Percentiles rank a stretch among this genome's conserved stretches.
Evolutionary conservation across 257 asterid species (phyloP).

Genomic region (Echites panduratus): DNA sequence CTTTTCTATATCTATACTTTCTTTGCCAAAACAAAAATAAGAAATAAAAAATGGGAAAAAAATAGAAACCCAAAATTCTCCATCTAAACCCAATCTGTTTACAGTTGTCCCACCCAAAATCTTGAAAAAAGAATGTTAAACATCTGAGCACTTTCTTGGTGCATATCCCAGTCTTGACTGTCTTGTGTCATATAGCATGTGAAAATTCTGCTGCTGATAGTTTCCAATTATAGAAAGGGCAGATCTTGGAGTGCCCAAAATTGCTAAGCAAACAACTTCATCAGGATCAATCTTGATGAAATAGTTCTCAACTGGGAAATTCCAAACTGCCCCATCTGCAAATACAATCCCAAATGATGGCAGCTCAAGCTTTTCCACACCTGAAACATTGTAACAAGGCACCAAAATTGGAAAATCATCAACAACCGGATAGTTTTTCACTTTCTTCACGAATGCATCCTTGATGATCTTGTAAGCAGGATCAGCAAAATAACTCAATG

Average conservation of each 20-base stretch:
- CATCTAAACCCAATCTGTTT: conserved; percentile 19
- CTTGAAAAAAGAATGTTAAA: conserved; percentile 21
- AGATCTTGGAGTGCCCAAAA: conserved; percentile 65
- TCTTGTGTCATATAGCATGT: conserved; percentile 61
- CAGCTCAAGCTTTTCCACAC: conserved; percentile 33
- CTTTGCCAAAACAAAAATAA: not conserved
- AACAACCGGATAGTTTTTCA: conserved; percentile 43
- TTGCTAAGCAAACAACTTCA: conserved; percentile 74
- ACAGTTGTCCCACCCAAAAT: conserved; percentile 22
- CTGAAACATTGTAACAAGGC: conserved; percentile 81
- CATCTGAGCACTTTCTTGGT: conserved; percentile 63
- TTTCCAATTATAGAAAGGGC: conserved; percentile 86
- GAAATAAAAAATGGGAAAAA: conserved; percentile 2
- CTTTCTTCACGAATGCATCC: conserved; percentile 52
- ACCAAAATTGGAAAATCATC: conserved; percentile 61
- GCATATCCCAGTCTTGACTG: conserved; percentile 80
- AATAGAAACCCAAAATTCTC: not conserved
- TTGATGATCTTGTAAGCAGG: conserved; percentile 66
- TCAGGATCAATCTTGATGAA: conserved; percentile 72
- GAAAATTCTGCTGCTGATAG: conserved; percentile 92
- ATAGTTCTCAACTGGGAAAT: conserved; percentile 75
- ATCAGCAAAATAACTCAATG: conserved; percentile 69
- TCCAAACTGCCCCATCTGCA: conserved; percentile 81
- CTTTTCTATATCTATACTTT: not conserved
- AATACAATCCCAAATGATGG: conserved; percentile 76